phyloP scores from a whole-genome alignment of 108 stramenopile species.

The Licmophora abbreviata region DNA sequence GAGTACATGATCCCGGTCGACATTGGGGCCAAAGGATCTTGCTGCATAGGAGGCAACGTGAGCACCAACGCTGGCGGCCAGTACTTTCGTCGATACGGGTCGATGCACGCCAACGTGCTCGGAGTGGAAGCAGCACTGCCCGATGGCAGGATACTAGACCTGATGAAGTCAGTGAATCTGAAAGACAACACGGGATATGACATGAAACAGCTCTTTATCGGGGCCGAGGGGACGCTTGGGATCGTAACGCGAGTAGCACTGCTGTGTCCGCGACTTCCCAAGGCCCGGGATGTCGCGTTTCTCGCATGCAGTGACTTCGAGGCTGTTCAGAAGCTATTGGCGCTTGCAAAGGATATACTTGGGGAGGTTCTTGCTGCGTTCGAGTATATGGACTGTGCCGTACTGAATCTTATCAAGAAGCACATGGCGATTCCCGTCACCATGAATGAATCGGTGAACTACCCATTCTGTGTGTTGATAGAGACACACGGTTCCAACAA shows the following conservation, averaged over 20 bases:
- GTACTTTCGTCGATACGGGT: constrained; percentile 70
- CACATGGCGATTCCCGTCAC: constrained; percentile 7
- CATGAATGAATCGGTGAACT: constrained; percentile 1
- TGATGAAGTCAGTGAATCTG: constrained; percentile 45
- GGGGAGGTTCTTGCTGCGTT: constrained; percentile 87
- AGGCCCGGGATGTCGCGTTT: constrained; percentile 63
- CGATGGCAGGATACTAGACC: constrained; percentile 73
- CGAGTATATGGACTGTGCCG: constrained; percentile 82
- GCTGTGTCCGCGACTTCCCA: constrained; percentile 55
- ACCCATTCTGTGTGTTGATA: constrained; percentile 71
- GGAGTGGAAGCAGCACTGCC: constrained; percentile 92
- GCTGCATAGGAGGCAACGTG: constrained; percentile 95
- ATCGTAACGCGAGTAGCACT: constrained; percentile 84
- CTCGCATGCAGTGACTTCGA: constrained; percentile 65
- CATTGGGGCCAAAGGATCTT: constrained; percentile 93
- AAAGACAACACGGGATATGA: constrained; percentile 98
- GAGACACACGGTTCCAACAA: constrained; percentile 85
- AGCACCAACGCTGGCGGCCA: constrained; percentile 94
- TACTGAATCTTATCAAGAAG: constrained; percentile 26
- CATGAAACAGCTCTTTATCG: constrained; percentile 92
- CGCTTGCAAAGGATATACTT: constrained; percentile 49
- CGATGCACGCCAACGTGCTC: constrained; percentile 85
- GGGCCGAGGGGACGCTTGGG: constrained; percentile 94
- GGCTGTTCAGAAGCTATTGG: constrained; percentile 44
- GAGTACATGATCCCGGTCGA: constrained; percentile 84